Base-by-base conservation (phyloP, 441 rosid genomes). In the Populus hybrid region DNA sequence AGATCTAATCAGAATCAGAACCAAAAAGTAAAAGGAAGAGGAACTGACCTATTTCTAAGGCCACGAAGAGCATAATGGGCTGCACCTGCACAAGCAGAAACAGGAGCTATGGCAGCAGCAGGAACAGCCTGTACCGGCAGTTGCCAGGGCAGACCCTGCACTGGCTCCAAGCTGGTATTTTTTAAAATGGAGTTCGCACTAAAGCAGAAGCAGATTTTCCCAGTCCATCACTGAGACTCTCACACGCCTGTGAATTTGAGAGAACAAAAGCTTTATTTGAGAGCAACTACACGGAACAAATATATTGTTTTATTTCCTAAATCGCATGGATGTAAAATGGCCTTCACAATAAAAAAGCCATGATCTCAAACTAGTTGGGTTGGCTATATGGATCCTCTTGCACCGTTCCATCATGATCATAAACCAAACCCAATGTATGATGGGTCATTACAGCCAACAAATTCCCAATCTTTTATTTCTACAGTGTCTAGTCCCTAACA, bases 81-180 rank as follows among this genome's bases (percentile, higher is more conserved):
- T 28, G 99, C 98, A 67, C 88, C 87, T 24, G 93, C 96, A 85
- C 95, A 90, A 75, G 97, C 97, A 81, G 98, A 89, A 79, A 92
- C 92, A 1, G 98, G 98, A 82, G 97, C 93, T 83, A 97, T 84
- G 81, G 97, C 92, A 86, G 99, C 99, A 46, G 95, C 89, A 79
- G 99, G 99, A 84, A 94, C 93, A 75, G 91, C 97, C 79, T 82
- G 87, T 57, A 93, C n/a, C 85, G 73, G 89, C 97, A 76, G 97
- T 87, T 59, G 92, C 93, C 87, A 92, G 80, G 75, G 97, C 98
- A 79, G 98, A 92, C 63, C 95, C 90, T n/a, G 94, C 95, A 84
- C 94, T 92, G 28, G 91, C 94, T 79, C 98, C 99, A 24, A 90
- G 93, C 81, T 93, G 98, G 82, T 85, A 91, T 70, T 87, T 89